These are phyloP conservation scores for Marsdenia floribunda DNA, from an alignment of 257 asterid species.

Conservation along the genomic window DNA sequence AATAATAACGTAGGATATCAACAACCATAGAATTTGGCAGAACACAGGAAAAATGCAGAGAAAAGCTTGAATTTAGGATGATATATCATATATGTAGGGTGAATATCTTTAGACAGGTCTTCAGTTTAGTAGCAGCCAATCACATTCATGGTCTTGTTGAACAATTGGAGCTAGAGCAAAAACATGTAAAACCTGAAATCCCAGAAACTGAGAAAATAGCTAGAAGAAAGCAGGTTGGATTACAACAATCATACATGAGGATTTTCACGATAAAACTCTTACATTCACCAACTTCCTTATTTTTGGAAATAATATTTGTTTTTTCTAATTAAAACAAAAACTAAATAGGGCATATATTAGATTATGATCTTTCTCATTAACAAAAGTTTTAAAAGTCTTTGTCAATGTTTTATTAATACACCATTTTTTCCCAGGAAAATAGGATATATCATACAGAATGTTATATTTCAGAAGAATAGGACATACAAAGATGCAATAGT, in stretches of 20 bases:
- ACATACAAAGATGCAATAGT: background rate
- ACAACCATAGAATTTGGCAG: background rate
- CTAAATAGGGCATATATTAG: background rate
- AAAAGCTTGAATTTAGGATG: background rate
- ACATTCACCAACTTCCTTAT: too few species aligned
- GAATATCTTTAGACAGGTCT: background rate
- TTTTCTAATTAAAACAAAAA: too few species aligned
- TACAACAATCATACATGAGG: background rate
- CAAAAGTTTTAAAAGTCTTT: background rate
- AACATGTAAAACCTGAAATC: background rate
- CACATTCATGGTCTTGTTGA: background rate
- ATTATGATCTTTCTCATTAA: background rate
- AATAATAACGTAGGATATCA: background rate
- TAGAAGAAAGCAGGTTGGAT: background rate
- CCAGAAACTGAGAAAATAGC: background rate
- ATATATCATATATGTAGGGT: background rate
- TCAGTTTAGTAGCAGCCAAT: background rate
- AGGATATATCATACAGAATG: background rate
- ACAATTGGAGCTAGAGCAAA: background rate
- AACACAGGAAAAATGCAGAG: background rate
- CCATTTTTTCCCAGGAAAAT: background rate
- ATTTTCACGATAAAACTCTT: too few species aligned
- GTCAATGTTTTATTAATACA: background rate
- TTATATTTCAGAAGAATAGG: background rate
- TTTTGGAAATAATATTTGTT: too few species aligned